Evolutionary conservation across 1,284 basidiomycete species (phyloP), one percentile per base, ranked within the genome.

Genomic region (Agroathelia rolfsii): DNA sequence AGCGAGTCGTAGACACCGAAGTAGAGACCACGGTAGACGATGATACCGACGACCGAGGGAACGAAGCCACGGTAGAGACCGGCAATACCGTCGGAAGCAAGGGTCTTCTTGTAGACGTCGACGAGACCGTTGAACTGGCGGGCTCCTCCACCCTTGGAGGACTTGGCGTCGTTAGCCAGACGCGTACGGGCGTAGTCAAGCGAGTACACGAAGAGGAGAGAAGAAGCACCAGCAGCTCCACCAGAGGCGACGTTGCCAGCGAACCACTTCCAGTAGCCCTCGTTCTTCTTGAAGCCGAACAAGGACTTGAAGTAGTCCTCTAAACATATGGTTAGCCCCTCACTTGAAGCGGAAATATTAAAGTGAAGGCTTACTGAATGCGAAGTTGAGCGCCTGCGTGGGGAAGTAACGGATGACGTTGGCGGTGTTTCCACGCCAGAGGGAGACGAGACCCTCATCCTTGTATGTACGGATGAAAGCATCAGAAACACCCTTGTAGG

Each of bases 351-450:
- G n/a, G n/a, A n/a, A n/a, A n/a, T n/a, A n/a, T n/a, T n/a, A n/a
- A n/a, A n/a, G n/a, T n/a, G 9, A 19, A 40, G 15, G 73, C 82
- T 40, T 38, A 86, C 83, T 90, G 77, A 90, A 89, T 56, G 87
- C 86, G 54, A 94, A 94, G 80, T 94, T 94, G 51, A 94, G 66
- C 23, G 89, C 89, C 59, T 94, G 89, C 28, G 90, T 94, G 37
- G 89, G 89, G 83, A 94, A 94, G 79, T 94, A 93, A 61, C 89
- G 88, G 64, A 94, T 92, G 61, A 94, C 90, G 64, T 94, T 94
- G 70, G 90, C 89, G 29, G 88, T 92, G 76, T 94, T 94, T 59
- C 89, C 90, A 65, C 90, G 73, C 90, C 90, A 94, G 52, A 94
- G 67, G 11, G 90, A 82, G 39, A 89, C 69, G 37, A 92, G 62